A percentile compares a stretch with the other conserved stretches of the same genome.
These are phyloP conservation scores for Tympanopsis confertula DNA, from an alignment of 2,329 filamentous ascomycete species.

Conservation along the genomic window DNA sequence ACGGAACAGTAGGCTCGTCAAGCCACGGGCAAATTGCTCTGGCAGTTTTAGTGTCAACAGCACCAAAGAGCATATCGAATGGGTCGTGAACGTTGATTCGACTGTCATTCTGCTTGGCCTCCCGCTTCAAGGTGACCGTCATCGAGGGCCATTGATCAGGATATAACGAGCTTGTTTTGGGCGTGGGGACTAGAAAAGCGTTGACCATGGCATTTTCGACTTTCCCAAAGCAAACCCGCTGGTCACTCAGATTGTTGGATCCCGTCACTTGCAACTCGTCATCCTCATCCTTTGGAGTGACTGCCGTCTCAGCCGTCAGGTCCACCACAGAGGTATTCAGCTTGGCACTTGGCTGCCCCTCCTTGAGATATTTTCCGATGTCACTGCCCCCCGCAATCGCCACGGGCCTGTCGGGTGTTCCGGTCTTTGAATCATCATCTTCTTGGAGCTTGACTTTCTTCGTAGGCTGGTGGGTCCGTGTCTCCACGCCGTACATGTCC, in stretches of 20 bases:
- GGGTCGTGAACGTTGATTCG: slow-evolving; percentile 66
- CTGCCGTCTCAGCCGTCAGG: not conserved
- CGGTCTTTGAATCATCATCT: not conserved
- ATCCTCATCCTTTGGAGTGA: slow-evolving; percentile 25
- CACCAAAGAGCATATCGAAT: slow-evolving; percentile 60
- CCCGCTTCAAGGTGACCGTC: slow-evolving; percentile 57
- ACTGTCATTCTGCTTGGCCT: slow-evolving; percentile 38
- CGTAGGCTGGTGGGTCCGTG: not conserved
- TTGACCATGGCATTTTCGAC: slow-evolving; percentile 53
- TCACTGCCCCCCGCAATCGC: not conserved
- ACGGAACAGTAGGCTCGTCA: slow-evolving; percentile 47
- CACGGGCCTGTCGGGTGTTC: not conserved
- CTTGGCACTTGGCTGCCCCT: not conserved
- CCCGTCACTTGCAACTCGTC: slow-evolving; percentile 38
- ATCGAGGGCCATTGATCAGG: slow-evolving; percentile 59
- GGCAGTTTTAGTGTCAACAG: slow-evolving; percentile 59
- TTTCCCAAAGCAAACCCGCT: slow-evolving; percentile 74
- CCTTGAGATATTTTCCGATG: not conserved
- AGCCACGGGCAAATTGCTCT: slow-evolving; percentile 61
- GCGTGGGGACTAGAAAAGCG: slow-evolving; percentile 56
- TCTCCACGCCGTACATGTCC: slow-evolving; percentile 1
- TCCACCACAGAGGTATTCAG: not conserved
- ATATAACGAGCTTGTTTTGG: slow-evolving; percentile 45
- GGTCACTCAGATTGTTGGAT: slow-evolving; percentile 45
- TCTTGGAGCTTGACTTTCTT: not conserved